Base-by-base conservation (phyloP, 805 yeast species). In the Pichia pseudocactophila region DNA sequence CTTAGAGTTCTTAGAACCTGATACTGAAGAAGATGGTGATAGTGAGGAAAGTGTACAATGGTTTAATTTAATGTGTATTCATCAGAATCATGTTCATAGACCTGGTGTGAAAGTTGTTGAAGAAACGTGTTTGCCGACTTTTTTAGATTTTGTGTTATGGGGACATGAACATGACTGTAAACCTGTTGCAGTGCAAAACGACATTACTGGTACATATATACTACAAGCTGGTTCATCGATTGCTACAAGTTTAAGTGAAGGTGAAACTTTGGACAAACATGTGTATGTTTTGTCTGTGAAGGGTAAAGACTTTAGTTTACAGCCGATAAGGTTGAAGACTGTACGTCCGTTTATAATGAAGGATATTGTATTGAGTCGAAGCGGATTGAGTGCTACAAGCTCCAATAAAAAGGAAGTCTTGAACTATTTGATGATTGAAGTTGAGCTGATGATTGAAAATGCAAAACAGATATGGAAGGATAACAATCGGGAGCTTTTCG, bases 91-190 rank as follows among this genome's bases (percentile, higher is more conserved):
- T 56, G 73, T 79, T 2, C 77, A 82, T 5, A 89, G 89, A 53
- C 76, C 94, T 1, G 77, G 78, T 35, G 84, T 94, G 0, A 79
- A 86, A 4, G 82, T 82, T 50, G 66, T 92, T 4, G 97, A 97
- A 6, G 97, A 89, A 49, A 71, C 70, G 41, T 82, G 84, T 51
- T 63, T 92, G 19, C 98, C 97, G 0, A 66, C 71, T 8, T 88
- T 89, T 56, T 54, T 92, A 37, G 88, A 92, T 56, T 67, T 90
- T 43, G 80, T 92, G 0, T 64, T 89, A 2, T 92, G 98, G 98
- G 98, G 98, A 15, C 98, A 92, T 61, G 98, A 92, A 58, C 98
- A 92, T 61, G 97, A 92, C 57, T 87, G 97, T 55, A 70, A 80
- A 4, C 85, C 90, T 1, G 76, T 74, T 44, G 77, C 95, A 0